A percentile compares a stretch with the other conserved stretches of the same genome.
These are phyloP conservation scores for Lentinula detonsa DNA, from an alignment of 768 basidiomycete species.

Conservation along the genomic window DNA sequence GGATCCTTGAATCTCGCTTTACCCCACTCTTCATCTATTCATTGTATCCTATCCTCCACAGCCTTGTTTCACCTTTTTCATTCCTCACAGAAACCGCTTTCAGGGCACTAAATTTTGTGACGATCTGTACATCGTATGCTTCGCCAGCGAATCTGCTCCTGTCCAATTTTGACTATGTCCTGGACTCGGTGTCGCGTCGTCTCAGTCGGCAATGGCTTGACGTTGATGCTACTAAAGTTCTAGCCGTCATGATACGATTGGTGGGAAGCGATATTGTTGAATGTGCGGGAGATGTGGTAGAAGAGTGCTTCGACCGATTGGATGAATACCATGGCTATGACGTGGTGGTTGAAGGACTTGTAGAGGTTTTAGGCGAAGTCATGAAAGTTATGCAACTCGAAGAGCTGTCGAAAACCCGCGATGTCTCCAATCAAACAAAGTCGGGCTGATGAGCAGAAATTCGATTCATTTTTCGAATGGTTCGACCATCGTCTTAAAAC, in stretches of 20 bases:
- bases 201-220: constrained; percentile 80
- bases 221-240: constrained; percentile 82
- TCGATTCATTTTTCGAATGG: constrained; percentile 63
- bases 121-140: constrained; percentile 77
- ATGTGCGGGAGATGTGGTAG: constrained; percentile 89
- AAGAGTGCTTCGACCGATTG: constrained; percentile 94
- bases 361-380: constrained; percentile 84
- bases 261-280: constrained; percentile 86
- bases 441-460: constrained; percentile 22
- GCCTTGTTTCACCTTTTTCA: constrained; percentile 66
- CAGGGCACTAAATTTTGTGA: constrained; percentile 63
- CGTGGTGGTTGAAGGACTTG: constrained; percentile 75
- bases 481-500: constrained; percentile 39
- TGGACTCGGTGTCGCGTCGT: constrained; percentile 84
- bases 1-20: constrained; percentile 71
- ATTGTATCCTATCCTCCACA: constrained; percentile 84
- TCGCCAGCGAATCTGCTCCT: constrained; percentile 83
- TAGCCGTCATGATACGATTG: constrained; percentile 78
- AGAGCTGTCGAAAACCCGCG: constrained; percentile 19
- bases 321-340: constrained; percentile 96
- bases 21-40: constrained; percentile 67
- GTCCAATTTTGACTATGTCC: constrained; percentile 94
- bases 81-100: constrained; percentile 71
- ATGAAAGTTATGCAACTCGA: constrained; percentile 69
- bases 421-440: constrained; percentile 17